A percentile compares a stretch with the other conserved stretches of the same genome.
Evolutionary conservation across 2,329 filamentous ascomycete genomes (phyloP).

Genomic region (Hypoxylon sp.): DNA sequence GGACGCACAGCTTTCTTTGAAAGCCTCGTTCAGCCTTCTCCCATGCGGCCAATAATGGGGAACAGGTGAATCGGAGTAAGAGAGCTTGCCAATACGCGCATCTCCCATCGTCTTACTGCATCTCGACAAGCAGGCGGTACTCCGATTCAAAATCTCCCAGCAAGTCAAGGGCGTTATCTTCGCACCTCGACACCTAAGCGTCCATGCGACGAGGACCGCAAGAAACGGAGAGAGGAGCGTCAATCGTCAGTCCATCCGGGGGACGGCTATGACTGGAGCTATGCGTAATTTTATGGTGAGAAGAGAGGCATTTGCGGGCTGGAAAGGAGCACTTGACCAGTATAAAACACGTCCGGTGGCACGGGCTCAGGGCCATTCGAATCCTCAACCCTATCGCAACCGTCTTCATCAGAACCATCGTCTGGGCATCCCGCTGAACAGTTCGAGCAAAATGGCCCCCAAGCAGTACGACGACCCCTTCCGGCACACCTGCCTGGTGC

Average conservation of each 20-base stretch:
- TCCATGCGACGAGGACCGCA: not conserved
- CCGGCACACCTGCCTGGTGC: constrained; percentile 1
- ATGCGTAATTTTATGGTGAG: not conserved
- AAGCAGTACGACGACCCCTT: not conserved
- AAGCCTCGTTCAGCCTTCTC: constrained; percentile 1
- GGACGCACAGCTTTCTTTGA: not conserved
- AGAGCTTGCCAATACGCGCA: not conserved
- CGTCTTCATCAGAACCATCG: not conserved
- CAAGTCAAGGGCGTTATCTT: not conserved
- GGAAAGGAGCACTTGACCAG: not conserved
- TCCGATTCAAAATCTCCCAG: not conserved
- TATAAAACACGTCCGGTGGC: not conserved
- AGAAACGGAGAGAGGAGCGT: not conserved
- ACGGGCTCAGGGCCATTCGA: not conserved
- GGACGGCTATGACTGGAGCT: not conserved
- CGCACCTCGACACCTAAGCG: not conserved
- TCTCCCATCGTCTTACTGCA: not conserved
- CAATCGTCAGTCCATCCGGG: not conserved
- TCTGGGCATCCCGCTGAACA: not conserved
- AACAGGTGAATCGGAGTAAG: not conserved
- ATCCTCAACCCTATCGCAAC: not conserved
- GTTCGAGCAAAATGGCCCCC: not conserved
- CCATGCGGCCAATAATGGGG: not conserved
- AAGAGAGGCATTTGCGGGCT: not conserved
- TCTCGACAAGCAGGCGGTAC: not conserved